These are phyloP conservation scores for Ziziphus jujuba DNA, from an alignment of 306 rosid genomes.

Conservation along the genomic window DNA sequence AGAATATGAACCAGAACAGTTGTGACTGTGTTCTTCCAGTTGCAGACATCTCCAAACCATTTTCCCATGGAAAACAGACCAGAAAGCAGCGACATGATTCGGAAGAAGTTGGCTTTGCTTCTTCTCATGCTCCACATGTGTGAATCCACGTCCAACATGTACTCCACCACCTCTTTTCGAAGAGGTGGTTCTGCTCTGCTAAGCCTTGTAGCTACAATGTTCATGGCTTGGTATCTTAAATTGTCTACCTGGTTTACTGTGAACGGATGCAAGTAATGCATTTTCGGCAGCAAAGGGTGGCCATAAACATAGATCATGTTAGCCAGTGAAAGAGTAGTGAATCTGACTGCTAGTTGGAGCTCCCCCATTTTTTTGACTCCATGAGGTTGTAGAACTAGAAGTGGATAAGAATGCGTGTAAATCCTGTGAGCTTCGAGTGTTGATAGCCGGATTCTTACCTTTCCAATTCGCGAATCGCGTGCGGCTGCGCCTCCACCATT, in stretches of 20 bases:
- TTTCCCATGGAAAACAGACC: conserved; percentile 52
- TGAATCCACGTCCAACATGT: conserved; percentile 93
- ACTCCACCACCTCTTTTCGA: conserved; percentile 86
- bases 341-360: conserved; percentile 84
- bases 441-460: conserved; percentile 87
- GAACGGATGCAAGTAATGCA: conserved; percentile 88
- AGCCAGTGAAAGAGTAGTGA: conserved; percentile 79
- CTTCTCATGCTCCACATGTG: conserved; percentile 98
- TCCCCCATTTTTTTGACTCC: conserved; percentile 97
- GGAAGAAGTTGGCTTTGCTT: conserved; percentile 95
- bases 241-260: conserved; percentile 87
- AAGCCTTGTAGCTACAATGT: conserved; percentile 71
- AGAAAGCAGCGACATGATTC: conserved; percentile 79
- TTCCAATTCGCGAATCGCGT: conserved; percentile 76
- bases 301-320: conserved; percentile 70
- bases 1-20: conserved; percentile 76
- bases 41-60: conserved; percentile 80
- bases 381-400: conserved; percentile 69
- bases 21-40: conserved; percentile 82
- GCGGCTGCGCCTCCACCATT: conserved; percentile 33
- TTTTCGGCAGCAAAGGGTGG: conserved; percentile 89
- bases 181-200: conserved; percentile 91
- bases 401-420: conserved; percentile 76
- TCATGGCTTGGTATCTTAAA: conserved; percentile 87
- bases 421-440: conserved; percentile 76